Conservation (phyloP, 495 filamentous ascomycete species). For the Bacidia rubella region DNA sequence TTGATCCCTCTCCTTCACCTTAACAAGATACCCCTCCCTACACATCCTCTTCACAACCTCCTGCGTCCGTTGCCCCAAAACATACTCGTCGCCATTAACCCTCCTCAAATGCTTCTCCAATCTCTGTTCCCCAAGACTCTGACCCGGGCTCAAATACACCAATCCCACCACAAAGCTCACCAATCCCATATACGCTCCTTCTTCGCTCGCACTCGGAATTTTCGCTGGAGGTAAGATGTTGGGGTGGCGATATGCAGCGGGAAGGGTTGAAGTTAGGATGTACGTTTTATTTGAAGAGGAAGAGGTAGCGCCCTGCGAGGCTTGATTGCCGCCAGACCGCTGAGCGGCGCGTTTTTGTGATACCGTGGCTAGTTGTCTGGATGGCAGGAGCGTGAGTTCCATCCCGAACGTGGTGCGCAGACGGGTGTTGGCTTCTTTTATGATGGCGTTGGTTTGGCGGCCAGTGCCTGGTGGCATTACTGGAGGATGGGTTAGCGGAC, state of each 20-base stretch:
- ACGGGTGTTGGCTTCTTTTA: conserved; percentile 51
- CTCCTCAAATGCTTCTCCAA: conserved; percentile 59
- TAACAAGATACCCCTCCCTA: conserved; percentile 71
- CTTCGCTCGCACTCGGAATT: conserved; percentile 46
- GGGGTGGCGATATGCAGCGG: conserved; percentile 46
- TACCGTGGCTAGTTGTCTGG: conserved; percentile 63
- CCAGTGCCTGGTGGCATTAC: conserved; percentile 27
- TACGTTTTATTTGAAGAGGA: conserved; percentile 48
- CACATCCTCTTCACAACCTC: conserved; percentile 58
- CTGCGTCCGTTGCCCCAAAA: conserved; percentile 58
- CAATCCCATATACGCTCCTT: conserved; percentile 65
- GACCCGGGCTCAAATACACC: conserved; percentile 53
- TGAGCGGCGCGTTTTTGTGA: conserved; percentile 48
- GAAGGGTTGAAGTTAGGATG: conserved; percentile 59
- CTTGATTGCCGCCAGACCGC: conserved; percentile 23
- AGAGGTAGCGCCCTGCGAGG: conserved; percentile 19
- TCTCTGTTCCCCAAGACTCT: conserved; percentile 58
- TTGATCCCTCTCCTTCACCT: conserved; percentile 48
- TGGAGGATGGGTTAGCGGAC: conserved; percentile 6
- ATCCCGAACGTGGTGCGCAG: conserved; percentile 63
- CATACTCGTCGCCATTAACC: conserved; percentile 61
- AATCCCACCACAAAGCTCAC: conserved; percentile 68
- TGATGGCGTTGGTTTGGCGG: conserved; percentile 54
- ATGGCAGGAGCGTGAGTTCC: conserved; percentile 71
- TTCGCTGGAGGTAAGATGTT: conserved; percentile 55